Percentiles rank a stretch among this genome's conserved stretches.
These are phyloP conservation scores for Primulina huaijiensis DNA, from an alignment of 257 asterid genomes.

Conservation along the genomic window DNA sequence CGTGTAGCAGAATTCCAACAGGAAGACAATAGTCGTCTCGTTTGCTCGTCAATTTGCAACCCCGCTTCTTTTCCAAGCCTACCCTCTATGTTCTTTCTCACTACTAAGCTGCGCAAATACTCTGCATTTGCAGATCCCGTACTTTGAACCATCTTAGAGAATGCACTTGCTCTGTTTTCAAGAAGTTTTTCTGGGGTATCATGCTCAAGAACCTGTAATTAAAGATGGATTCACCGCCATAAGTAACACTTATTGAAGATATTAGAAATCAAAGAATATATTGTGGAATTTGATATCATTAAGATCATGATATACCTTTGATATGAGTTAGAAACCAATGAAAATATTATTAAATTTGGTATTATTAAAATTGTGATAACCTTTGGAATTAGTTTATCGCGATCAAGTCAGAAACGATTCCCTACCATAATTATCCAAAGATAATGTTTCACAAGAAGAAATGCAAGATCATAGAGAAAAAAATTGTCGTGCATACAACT, in stretches of 20 bases:
- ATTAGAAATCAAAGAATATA: neutral
- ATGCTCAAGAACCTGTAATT: constrained; percentile 54
- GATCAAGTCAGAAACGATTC: neutral
- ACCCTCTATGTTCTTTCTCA: constrained; percentile 29
- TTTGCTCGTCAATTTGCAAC: constrained; percentile 30
- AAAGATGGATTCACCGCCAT: neutral
- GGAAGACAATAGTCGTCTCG: constrained; percentile 47
- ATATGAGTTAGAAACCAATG: too few relatives aligned
- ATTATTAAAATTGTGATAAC: neutral
- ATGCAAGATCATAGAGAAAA: neutral
- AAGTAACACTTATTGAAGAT: neutral
- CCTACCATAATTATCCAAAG: neutral
- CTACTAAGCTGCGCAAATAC: constrained; percentile 60
- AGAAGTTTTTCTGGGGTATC: constrained; percentile 59
- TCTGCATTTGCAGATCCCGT: constrained; percentile 79
- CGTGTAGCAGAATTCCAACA: constrained; percentile 45
- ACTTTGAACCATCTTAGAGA: constrained; percentile 71
- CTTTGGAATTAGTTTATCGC: neutral
- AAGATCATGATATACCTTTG: neutral
- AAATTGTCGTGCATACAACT: constrained; percentile 1
- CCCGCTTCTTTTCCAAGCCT: constrained; percentile 20
- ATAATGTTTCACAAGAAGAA: neutral
- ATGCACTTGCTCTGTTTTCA: constrained; percentile 48
- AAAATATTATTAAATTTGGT: too few relatives aligned
- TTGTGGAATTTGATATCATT: neutral